A percentile compares a stretch with the other conserved stretches of the same genome.
These are phyloP conservation scores for Magnaporthales sp. DNA, from an alignment of 2,329 filamentous ascomycete genomes.

Conservation along the genomic window DNA sequence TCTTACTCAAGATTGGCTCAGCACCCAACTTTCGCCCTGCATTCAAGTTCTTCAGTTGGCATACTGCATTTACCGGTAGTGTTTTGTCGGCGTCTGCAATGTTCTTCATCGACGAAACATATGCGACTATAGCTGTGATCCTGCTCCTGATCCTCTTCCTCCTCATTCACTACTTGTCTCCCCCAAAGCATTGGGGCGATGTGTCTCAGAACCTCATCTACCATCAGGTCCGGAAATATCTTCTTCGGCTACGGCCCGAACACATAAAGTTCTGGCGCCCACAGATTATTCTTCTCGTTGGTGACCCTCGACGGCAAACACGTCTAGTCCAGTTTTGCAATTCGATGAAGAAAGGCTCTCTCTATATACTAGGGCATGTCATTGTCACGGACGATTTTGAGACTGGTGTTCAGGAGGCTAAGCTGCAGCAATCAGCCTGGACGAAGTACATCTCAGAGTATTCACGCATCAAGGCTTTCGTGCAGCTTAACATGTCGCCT, in stretches of 20 bases:
- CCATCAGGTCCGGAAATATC: conserved; percentile 76
- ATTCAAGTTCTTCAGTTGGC: conserved; percentile 84
- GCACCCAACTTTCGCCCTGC: conserved; percentile 83
- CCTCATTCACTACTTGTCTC: conserved; percentile 76
- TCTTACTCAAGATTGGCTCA: conserved; percentile 76
- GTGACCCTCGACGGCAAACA: conserved; percentile 72
- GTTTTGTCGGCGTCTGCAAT: conserved; percentile 72
- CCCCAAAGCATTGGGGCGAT: conserved; percentile 84
- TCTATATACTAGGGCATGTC: conserved; percentile 82
- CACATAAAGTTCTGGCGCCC: conserved; percentile 93
- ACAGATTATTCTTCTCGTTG: conserved; percentile 77
- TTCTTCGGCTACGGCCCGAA: conserved; percentile 73
- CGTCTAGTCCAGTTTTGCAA: conserved; percentile 87
- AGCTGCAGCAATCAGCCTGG: conserved; percentile 74
- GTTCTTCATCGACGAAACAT: conserved; percentile 83
- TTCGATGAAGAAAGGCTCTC: conserved; percentile 75
- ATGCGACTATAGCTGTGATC: conserved; percentile 66
- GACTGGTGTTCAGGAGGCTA: conserved; percentile 69
- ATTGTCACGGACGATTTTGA: conserved; percentile 80
- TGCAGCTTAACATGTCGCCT: conserved; percentile 78
- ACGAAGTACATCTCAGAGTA: conserved; percentile 76
- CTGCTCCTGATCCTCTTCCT: conserved; percentile 71
- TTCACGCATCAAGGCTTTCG: conserved; percentile 80
- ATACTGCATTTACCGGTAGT: conserved; percentile 67
- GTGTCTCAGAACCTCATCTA: conserved; percentile 87